Evolutionary conservation across 768 basidiomycete genomes (phyloP), one percentile per base, ranked within the genome.

Genomic region (Kwoniella sp.): DNA sequence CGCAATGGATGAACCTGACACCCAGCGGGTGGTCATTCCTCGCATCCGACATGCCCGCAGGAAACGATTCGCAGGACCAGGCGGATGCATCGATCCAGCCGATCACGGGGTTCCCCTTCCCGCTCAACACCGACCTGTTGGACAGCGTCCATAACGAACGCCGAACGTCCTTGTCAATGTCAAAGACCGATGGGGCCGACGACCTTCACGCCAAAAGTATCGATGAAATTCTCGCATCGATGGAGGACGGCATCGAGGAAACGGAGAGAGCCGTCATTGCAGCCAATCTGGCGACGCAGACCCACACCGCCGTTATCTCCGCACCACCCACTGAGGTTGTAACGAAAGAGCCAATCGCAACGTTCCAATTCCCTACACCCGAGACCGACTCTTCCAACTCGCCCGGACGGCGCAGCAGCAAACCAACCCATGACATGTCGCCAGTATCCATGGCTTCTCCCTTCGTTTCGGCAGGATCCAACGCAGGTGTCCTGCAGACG

Each of bases 1-100:
- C 58, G 0, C 53, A 60, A 26, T 69, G 63, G 63, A 65, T 57
- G 52, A 69, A 63, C 17, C 34, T 69, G 3, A 65, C 67, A 7
- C 67, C 67, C 14, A 43, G 52, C 39, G 52, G 44, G n/a, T 45
- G 63, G 66, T 56, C 49, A 28, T 46, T 40, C 36, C 55, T 42
- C 29, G 37, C 37, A 9, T 20, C 19, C 19, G 37, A 22, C 14
- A 22, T 17, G 4, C 9, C 19, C 19, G 37, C 9, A 17, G 11
- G 3, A 3, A 22, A 9, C 19, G 37, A 38, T 5, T 8, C 44
- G 22, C 33, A 31, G 43, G 3, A 41, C 28, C 20, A 28, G 22
- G 12, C 25, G 10, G 31, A 34, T 41, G 39, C 3, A n/a, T 20
- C 17, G 15, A 14, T 9, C 28, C 3, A 36, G 19, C 25, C 28